Evolutionary conservation across 31 red algal genomes (phyloP), one percentile per base, ranked within the genome.

Genomic region (Odonthalia washingtoniensis): DNA sequence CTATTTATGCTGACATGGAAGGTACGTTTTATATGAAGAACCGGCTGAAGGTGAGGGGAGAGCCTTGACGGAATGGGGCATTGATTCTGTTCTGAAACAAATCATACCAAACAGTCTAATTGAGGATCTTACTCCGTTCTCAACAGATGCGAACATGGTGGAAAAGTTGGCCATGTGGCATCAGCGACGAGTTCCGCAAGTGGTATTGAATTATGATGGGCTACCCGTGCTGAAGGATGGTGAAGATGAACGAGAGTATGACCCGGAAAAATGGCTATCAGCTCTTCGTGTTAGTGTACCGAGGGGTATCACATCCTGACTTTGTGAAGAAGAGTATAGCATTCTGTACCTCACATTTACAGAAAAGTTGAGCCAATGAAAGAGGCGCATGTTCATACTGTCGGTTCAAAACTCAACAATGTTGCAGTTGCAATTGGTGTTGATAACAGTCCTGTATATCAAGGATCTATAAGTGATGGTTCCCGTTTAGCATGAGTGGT

Each of bases 331-430:
- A 38, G 91, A 92, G 34, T 97, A 97, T 84, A 90, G 90, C 60
- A 88, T 97, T 28, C 74, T 97, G 44, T 97, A 97, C 69, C 93
- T 97, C 91, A 92, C 91, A 1, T 91, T 97, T 38, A 97, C 95
- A 32, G 95, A n/a, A n/a, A n/a, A n/a, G 75, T 96, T 68, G 89
- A 92, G 63, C 94, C 94, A 3, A 37, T 90, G 33, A 57, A 84
- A 40, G 87, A 92, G 42, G 85, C 94, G 41, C 94, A 96, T 77
- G 69, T 96, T 63, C 90, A 96, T 63, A 85, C 89, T 12, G 87
- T 69, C 1, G 93, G 93, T 5, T 53, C 77, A 40, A 77, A 90
- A 82, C 73, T 90, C 1, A 83, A 53, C 39, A 38, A 38, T 49
- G 32, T 95, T 31, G 74, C 87, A 17, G 28, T 87, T 39, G 87